phyloP scores from a whole-genome alignment of 2,329 filamentous ascomycete species.

The Colletotrichum magnum region DNA sequence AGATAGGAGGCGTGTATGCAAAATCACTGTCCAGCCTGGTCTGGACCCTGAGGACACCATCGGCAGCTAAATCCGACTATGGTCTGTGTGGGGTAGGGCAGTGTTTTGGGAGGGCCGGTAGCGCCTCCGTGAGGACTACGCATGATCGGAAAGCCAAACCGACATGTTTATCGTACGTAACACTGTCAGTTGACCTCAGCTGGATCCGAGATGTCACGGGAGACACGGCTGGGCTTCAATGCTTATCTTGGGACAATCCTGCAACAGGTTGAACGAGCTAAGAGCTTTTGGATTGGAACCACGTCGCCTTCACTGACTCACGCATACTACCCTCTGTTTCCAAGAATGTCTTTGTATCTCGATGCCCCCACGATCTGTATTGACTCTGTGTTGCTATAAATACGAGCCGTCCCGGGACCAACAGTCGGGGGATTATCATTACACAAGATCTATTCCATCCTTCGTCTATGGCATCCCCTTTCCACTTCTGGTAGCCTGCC shows the following conservation, averaged over 20 bases:
- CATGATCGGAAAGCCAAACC: constrained; percentile 20
- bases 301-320: constrained; percentile 11
- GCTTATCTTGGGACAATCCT: constrained; percentile 18
- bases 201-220: constrained; percentile 6
- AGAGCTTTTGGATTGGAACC: background rate
- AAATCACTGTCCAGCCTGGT: constrained; percentile 6
- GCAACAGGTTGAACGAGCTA: background rate
- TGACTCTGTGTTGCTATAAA: background rate
- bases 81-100: constrained; percentile 11
- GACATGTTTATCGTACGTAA: constrained; percentile 13
- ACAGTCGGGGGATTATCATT: too few species aligned
- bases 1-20: constrained; percentile 22
- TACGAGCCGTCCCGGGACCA: background rate
- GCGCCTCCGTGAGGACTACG: constrained; percentile 24
- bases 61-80: constrained; percentile 25
- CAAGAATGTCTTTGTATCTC: background rate
- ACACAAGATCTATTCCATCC: background rate
- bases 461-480: constrained; percentile 68
- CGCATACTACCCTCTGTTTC: background rate
- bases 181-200: background rate
- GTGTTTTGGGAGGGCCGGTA: constrained; percentile 25
- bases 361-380: background rate
- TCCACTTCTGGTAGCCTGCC: constrained; percentile 74
- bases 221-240: background rate
- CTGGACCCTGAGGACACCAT: constrained; percentile 9